Evolutionary conservation across 2,329 filamentous ascomycete species (phyloP), one percentile per base, ranked within the genome.

Genomic region (Sarocladiaceae sp.): DNA sequence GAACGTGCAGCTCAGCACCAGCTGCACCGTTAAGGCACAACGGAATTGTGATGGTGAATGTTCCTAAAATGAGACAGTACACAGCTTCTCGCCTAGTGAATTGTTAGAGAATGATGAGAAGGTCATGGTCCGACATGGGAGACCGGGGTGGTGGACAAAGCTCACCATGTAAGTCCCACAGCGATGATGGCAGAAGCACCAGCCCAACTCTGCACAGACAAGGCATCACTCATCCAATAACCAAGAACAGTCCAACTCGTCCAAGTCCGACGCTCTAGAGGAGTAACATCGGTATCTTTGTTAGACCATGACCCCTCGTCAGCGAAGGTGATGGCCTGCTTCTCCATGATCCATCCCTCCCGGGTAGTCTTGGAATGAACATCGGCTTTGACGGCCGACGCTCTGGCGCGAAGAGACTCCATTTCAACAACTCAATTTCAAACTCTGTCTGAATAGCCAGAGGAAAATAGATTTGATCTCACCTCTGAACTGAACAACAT

Each of bases 21-120:
- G 66, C 66, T 4, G 64, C 63, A 36, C 68, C 67, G 44, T 70
- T 69, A n/a, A 70, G 58, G 3, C 66, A 64, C 63, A 71, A 66
- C 17, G 68, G 66, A 25, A 79, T 74, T n/a, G 77, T 76, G 18
- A 80, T 79, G 55, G 80, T 51, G 23, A 52, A 51, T 10, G 59
- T 58, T 13, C 58, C 59, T 3, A 54, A 50, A 52, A 65, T 44
- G 12, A 54, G 22, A 18, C 37, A 35, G 28, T 48, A 36, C 48
- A 80, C 70, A 3, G 76, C 76, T 59, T 84, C 80, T 46, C 60
- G 58, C 61, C 62, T 63, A 22, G 37, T 23, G 15, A n/a, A n/a
- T 17, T n/a, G 26, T 29, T 35, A n/a, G 28, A 6, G 26, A 18
- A n/a, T n/a, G n/a, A n/a, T n/a, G n/a, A n/a, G n/a, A n/a, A n/a